Evolutionary conservation across 148 eudicot species (phyloP).

Genomic region (Chenopodium berlandieri): DNA sequence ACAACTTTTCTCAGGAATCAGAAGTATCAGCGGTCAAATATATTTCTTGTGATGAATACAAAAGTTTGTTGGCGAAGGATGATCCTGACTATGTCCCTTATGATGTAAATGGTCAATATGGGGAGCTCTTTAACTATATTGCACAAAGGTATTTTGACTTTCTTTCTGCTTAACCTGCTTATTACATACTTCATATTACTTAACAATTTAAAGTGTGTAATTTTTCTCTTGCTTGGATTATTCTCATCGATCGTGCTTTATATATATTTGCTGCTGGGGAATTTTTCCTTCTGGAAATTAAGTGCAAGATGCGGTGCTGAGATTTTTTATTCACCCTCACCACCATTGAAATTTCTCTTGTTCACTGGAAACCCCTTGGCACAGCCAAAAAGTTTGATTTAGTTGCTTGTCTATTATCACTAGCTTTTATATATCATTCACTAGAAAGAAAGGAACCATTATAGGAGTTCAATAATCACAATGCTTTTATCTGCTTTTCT

Average conservation of each 20-base stretch:
- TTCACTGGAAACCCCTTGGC: not conserved
- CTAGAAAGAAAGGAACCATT: not conserved
- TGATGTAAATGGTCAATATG: slow-evolving; percentile 68
- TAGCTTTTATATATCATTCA: not conserved
- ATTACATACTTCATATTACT: not conserved
- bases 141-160: slow-evolving; percentile 48
- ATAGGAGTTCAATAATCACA: not conserved
- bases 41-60: slow-evolving; percentile 67
- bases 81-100: slow-evolving; percentile 81
- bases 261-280: not conserved
- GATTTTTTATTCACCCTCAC: not conserved
- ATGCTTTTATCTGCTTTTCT: not conserved
- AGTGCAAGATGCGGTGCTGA: not conserved
- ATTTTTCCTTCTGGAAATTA: not conserved
- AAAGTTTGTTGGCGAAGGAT: slow-evolving; percentile 54
- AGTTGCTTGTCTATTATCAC: not conserved
- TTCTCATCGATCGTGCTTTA: not conserved
- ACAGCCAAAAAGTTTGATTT: not conserved
- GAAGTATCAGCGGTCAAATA: slow-evolving; percentile 97
- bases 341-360: not conserved
- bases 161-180: slow-evolving; percentile 1
- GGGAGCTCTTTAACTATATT: slow-evolving; percentile 68
- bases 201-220: not conserved
- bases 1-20: slow-evolving; percentile 52
- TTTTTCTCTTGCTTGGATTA: not conserved